These are phyloP conservation scores for Pseudonitzschia delicatissima DNA, from an alignment of 108 stramenopile genomes.

Conservation along the genomic window DNA sequence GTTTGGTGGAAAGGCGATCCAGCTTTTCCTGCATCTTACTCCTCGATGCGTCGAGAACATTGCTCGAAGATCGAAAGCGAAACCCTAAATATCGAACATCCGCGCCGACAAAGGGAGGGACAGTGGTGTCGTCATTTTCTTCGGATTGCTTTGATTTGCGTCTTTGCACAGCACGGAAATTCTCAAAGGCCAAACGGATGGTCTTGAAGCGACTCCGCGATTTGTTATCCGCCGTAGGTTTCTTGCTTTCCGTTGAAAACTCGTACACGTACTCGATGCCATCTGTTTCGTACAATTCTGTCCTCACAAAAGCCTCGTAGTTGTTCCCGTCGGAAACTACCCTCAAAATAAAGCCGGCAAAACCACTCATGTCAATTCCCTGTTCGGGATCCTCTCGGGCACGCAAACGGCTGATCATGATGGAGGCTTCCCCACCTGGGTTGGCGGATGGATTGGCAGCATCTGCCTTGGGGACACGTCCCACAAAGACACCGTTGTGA, in stretches of 20 bases:
- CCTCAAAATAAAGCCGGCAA: conserved; percentile 75
- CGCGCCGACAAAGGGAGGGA: conserved; percentile 53
- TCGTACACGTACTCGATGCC: conserved; percentile 83
- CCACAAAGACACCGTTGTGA: conserved; percentile 74
- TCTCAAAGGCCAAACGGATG: conserved; percentile 48
- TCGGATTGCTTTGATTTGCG: conserved; percentile 16
- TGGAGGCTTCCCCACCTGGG: conserved; percentile 57
- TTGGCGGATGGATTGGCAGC: background rate
- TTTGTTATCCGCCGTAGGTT: conserved; percentile 32
- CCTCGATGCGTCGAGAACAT: conserved; percentile 4
- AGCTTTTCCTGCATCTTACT: background rate
- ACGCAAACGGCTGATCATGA: conserved; percentile 65
- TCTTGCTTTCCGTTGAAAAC: conserved; percentile 66
- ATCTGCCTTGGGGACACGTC: conserved; percentile 41
- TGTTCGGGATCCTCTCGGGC: conserved; percentile 63
- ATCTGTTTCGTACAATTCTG: conserved; percentile 54
- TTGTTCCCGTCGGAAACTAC: conserved; percentile 72
- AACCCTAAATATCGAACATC: conserved; percentile 80
- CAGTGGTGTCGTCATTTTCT: conserved; percentile 7
- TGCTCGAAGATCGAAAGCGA: conserved; percentile 55
- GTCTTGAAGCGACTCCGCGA: conserved; percentile 64
- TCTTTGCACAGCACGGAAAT: conserved; percentile 34
- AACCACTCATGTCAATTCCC: conserved; percentile 68
- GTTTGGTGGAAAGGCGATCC: background rate
- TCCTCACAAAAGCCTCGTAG: conserved; percentile 76